Conservation (phyloP, 805 yeast species). For the Starmera caribaea region DNA sequence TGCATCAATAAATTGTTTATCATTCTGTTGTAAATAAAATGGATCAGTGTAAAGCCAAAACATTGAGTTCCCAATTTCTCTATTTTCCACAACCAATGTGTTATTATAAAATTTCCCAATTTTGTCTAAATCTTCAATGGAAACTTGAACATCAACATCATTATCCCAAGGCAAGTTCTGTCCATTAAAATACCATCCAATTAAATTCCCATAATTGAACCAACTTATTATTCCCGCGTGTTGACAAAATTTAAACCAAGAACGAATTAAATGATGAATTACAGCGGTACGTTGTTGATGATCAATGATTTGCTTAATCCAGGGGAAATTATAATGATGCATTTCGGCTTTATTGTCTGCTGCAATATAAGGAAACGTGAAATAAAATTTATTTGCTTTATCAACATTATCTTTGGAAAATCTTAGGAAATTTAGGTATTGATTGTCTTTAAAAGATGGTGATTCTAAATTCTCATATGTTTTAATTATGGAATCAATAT, state of each 20-base stretch:
- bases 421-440: slow-evolving; percentile 16
- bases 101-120: slow-evolving; percentile 41
- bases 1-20: slow-evolving; percentile 32
- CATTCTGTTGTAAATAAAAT: slow-evolving; percentile 26
- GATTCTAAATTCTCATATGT: slow-evolving; percentile 5
- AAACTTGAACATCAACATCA: slow-evolving; percentile 54
- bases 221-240: slow-evolving; percentile 38
- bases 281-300: slow-evolving; percentile 20
- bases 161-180: slow-evolving; percentile 51
- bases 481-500: slow-evolving; percentile 8
- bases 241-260: slow-evolving; percentile 44
- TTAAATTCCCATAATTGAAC: slow-evolving; percentile 55
- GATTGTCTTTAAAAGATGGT: slow-evolving; percentile 13
- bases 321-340: slow-evolving; percentile 24
- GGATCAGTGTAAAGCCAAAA: slow-evolving; percentile 25
- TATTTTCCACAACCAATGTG: slow-evolving; percentile 35
- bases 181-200: slow-evolving; percentile 57
- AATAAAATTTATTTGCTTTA: slow-evolving; percentile 15
- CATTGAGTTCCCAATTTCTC: slow-evolving; percentile 22
- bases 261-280: slow-evolving; percentile 38
- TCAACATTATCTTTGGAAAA: slow-evolving; percentile 16
- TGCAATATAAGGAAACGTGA: slow-evolving; percentile 17
- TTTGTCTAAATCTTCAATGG: slow-evolving; percentile 32
- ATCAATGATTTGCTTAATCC: slow-evolving; percentile 19
- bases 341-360: slow-evolving; percentile 16